phyloP scores from a whole-genome alignment of 148 eudicot species.

The Beta vulgaris region DNA sequence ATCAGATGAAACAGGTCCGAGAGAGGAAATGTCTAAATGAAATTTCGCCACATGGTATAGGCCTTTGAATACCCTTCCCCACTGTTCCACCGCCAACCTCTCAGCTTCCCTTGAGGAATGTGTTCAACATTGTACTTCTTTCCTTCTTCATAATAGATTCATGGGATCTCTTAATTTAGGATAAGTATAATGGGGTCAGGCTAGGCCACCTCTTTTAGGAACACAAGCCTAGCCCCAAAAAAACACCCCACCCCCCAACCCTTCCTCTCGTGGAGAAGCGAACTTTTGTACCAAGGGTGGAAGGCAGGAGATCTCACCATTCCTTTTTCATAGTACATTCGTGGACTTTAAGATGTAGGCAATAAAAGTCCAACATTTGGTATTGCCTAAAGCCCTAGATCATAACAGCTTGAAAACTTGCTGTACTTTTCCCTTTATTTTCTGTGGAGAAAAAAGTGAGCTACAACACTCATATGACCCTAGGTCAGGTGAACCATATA shows the following conservation, averaged over 20 bases:
- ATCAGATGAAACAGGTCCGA: not conserved
- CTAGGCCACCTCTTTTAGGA: too few relatives aligned
- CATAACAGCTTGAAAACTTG: not conserved
- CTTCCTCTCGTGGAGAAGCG: too few relatives aligned
- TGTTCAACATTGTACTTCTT: not conserved
- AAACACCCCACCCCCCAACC: too few relatives aligned
- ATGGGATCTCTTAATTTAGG: too few relatives aligned
- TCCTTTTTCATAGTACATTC: not conserved
- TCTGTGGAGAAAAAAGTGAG: not conserved
- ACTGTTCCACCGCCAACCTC: not conserved
- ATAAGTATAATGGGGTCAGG: too few relatives aligned
- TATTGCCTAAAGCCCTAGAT: not conserved
- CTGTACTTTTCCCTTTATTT: not conserved
- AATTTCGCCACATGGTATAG: not conserved
- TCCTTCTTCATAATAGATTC: not conserved
- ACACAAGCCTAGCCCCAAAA: too few relatives aligned
- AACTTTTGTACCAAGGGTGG: too few relatives aligned
- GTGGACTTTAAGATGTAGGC: not conserved
- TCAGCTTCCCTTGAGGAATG: too few relatives aligned
- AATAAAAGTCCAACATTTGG: not conserved
- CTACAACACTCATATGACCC: not conserved
- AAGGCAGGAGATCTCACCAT: too few relatives aligned
- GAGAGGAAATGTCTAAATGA: not conserved
- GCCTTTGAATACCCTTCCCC: not conserved
- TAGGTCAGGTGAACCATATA: not conserved